Percentiles rank a stretch among this genome's conserved stretches.
These are phyloP conservation scores for Pyrenochaeta sp. DNA, from an alignment of 2,329 filamentous ascomycete species.

Conservation along the genomic window DNA sequence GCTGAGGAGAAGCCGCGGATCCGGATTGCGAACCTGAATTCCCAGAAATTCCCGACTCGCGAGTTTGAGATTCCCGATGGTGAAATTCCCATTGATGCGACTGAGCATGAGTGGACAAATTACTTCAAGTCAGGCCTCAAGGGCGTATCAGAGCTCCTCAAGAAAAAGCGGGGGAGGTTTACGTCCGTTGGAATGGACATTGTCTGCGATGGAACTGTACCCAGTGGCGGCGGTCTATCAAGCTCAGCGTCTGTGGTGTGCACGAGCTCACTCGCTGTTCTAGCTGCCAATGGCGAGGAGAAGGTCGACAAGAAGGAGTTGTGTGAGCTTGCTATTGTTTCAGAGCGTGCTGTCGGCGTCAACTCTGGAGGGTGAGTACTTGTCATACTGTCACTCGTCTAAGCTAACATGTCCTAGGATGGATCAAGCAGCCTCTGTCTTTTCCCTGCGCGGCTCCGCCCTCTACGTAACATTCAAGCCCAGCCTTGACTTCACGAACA, in stretches of 20 bases:
- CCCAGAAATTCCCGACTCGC: conserved; percentile 75
- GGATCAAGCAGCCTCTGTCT: conserved; percentile 97
- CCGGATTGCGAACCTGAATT: conserved; percentile 80
- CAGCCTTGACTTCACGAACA: conserved; percentile 74
- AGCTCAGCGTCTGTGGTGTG: conserved; percentile 95
- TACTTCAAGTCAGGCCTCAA: conserved; percentile 95
- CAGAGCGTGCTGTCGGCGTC: conserved; percentile 91
- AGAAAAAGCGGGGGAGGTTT: conserved; percentile 70
- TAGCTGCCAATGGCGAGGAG: conserved; percentile 82
- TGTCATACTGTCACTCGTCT: not conserved
- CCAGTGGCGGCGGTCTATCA: conserved; percentile 88
- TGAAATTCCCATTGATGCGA: conserved; percentile 75
- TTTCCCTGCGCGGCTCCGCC: conserved; percentile 84
- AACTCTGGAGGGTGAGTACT: conserved; percentile 84
- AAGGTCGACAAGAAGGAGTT: conserved; percentile 89
- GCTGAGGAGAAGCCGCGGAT: conserved; percentile 66
- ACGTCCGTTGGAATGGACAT: conserved; percentile 82
- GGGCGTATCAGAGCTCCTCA: conserved; percentile 80
- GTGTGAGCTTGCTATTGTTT: conserved; percentile 91
- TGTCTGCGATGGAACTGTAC: conserved; percentile 89
- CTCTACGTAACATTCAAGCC: conserved; percentile 92
- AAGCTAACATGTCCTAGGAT: conserved; percentile 66
- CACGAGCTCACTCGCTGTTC: conserved; percentile 84
- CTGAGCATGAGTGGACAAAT: conserved; percentile 92
- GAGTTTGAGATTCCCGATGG: conserved; percentile 75